Base-by-base conservation (phyloP, 306 rosid species). In the Ceratonia siliqua region DNA sequence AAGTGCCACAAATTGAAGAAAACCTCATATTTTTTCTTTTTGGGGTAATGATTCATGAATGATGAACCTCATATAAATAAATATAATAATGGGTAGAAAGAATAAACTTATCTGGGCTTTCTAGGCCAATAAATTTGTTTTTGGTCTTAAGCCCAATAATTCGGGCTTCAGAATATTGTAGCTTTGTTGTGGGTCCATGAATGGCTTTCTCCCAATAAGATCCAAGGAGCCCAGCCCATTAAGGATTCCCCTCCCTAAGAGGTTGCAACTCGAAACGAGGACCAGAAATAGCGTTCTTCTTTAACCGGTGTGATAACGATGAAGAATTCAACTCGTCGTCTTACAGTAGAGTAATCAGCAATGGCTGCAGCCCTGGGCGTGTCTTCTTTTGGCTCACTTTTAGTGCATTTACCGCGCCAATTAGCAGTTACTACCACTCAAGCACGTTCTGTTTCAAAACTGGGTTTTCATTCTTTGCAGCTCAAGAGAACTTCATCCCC, bases 401-500 rank as follows among this genome's bases (percentile, higher is more conserved):
- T 81, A 8, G 53, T 79, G 73, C 48, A 69, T 56, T 62, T 71
- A 7, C 84, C 73, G 14, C 54, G 73, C 18, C 58, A 14, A 20
- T 70, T 82, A 61, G 42, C 77, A 20, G 68, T 79, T 43, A 14
- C 62, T 27, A 38, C 68, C 9, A 48, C 82, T 45, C 62, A 77
- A 33, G 0, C 76, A 45, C 80, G 74, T 54, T 83, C 82, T 22
- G 3, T 80, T 86, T 82, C 85, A 53, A 82, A 81, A 77, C 24
- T 78, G 73, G 78, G 79, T 59, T 86, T 69, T 71, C 82, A 73
- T 61, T 43, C 82, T 77, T 73, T 42, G 78, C 81, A 48, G 59
- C 81, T 35, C 10, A 80, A 64, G 28, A 85, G 22, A 65, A 49
- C 82, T 61, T 14, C 73, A 39, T 33, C 75, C 38, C 61, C 86